Conservation (phyloP, 345 rosid genomes). For the Pelargonium nanum region DNA sequence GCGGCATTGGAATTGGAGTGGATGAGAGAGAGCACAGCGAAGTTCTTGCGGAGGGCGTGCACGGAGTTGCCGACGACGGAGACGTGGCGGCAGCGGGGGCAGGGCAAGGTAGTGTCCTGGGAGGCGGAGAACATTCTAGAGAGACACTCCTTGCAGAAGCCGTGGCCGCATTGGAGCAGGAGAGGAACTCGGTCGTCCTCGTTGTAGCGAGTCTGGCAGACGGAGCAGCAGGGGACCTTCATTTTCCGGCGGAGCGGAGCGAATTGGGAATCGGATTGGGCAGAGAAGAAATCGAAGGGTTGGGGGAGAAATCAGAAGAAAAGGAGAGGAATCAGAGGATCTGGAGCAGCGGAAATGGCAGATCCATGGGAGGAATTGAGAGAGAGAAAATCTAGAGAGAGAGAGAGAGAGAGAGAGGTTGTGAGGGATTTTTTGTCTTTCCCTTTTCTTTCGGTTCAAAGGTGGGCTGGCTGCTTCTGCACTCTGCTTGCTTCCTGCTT, state of each 20-base stretch:
- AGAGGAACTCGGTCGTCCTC: constrained; percentile 86
- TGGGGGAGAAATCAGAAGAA: too few species aligned
- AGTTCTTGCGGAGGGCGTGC: constrained; percentile 74
- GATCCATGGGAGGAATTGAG: background rate
- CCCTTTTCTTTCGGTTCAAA: constrained; percentile 4
- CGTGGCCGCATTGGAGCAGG: constrained; percentile 89
- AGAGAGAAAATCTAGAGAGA: background rate
- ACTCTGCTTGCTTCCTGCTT: background rate
- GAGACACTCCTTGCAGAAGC: constrained; percentile 84
- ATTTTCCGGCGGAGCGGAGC: constrained; percentile 12
- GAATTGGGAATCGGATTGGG: background rate
- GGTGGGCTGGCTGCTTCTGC: constrained; percentile 9
- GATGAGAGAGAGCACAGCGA: constrained; percentile 65
- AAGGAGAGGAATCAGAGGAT: background rate
- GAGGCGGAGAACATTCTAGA: constrained; percentile 85
- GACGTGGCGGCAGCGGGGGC: constrained; percentile 90
- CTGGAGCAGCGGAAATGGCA: background rate
- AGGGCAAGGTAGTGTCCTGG: constrained; percentile 56
- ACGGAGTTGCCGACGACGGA: constrained; percentile 91
- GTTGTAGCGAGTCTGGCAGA: constrained; percentile 86
- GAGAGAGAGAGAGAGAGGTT: background rate
- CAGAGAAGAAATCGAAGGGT: background rate
- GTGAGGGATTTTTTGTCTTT: background rate
- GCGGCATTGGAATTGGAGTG: constrained; percentile 30
- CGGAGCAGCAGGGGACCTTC: constrained; percentile 83